Conservation (phyloP, 31 red algal genomes). For the Pterothamnion heteromorphum region DNA sequence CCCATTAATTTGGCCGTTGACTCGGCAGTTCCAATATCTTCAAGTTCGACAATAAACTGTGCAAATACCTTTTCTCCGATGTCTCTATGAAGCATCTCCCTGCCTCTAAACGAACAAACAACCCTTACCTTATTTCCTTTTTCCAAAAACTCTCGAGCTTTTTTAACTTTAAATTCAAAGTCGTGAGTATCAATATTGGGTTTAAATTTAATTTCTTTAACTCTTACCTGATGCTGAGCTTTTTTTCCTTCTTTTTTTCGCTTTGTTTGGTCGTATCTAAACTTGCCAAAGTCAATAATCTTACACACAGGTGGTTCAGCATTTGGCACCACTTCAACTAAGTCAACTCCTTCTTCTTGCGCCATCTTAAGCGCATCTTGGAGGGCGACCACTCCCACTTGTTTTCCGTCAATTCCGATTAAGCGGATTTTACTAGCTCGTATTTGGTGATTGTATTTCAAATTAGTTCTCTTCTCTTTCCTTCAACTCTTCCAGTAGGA, state of each 20-base stretch:
- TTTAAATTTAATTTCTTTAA: constrained; percentile 9
- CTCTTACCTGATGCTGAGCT: neutral
- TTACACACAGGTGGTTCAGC: constrained; percentile 15
- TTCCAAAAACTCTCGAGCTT: neutral
- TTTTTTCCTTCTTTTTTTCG: neutral
- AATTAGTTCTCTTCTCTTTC: neutral
- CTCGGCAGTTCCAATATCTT: neutral
- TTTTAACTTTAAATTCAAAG: neutral
- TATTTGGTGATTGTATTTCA: neutral
- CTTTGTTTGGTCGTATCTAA: neutral
- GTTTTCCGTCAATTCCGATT: neutral
- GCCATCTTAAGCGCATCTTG: neutral
- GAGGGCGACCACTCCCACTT: neutral
- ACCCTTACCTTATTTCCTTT: neutral
- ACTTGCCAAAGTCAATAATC: neutral
- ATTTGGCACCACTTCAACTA: neutral
- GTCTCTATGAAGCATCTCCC: neutral
- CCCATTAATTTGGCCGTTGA: neutral
- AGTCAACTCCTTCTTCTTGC: neutral
- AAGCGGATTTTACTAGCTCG: neutral
- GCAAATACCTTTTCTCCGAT: neutral
- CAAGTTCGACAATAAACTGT: neutral
- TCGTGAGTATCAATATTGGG: neutral
- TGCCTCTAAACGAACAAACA: neutral
- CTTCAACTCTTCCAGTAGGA: no score